Percentiles rank a stretch among this genome's conserved stretches.
Conservation (phyloP, 768 basidiomycete species). For the Galerina sulciceps region DNA sequence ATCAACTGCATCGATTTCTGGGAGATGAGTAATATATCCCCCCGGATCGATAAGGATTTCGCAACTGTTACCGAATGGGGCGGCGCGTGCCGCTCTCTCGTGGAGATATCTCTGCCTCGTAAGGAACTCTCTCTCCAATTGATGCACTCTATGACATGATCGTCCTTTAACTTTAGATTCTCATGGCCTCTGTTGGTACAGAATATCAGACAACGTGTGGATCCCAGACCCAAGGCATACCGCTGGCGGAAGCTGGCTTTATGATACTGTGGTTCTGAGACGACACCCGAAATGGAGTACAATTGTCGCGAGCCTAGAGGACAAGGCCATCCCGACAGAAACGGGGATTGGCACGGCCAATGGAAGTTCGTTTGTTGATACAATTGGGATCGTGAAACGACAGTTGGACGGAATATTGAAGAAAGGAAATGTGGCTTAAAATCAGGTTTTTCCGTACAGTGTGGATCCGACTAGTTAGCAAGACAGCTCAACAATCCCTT, state of each 20-base stretch:
- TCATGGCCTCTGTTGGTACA: slow-evolving; percentile 28
- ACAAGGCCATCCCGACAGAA: not conserved
- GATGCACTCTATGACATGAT: not conserved
- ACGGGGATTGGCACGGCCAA: not conserved
- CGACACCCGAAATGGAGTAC: slow-evolving; percentile 25
- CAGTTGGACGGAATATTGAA: slow-evolving; percentile 7
- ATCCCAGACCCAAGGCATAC: slow-evolving; percentile 32
- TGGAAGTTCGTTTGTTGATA: not conserved
- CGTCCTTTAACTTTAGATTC: slow-evolving; percentile 24
- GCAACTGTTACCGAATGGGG: slow-evolving; percentile 41
- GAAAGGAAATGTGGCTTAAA: not conserved
- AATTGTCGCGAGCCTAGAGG: slow-evolving; percentile 17
- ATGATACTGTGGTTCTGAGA: slow-evolving; percentile 22
- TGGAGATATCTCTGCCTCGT: slow-evolving; percentile 41
- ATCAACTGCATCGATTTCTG: slow-evolving; percentile 37
- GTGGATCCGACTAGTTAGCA: not conserved
- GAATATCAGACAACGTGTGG: slow-evolving; percentile 23
- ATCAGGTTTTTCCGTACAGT: not conserved
- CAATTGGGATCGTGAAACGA: slow-evolving; percentile 5
- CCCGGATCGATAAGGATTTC: slow-evolving; percentile 38
- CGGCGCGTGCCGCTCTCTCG: slow-evolving; percentile 35
- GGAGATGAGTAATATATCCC: slow-evolving; percentile 29
- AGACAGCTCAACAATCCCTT: not conserved
- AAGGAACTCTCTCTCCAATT: slow-evolving; percentile 11
- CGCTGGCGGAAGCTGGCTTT: slow-evolving; percentile 27